These are phyloP conservation scores for Mimosa pudica DNA, from an alignment of 306 rosid species.

Conservation along the genomic window DNA sequence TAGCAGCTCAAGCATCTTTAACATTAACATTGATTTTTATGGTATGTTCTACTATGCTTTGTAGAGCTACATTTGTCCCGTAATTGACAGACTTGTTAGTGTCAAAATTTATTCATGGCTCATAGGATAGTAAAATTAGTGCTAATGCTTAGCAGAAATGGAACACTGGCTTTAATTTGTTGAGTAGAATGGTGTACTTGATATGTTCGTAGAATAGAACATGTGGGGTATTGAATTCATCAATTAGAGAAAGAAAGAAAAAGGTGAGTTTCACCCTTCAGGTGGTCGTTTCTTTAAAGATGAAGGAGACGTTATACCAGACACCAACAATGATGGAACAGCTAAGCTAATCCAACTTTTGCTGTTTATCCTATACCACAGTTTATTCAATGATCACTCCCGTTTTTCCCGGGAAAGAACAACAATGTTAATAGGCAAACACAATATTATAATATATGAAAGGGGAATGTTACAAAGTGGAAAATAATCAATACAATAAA, in stretches of 20 bases:
- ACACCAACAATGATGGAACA: constrained; percentile 32
- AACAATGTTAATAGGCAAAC: not conserved
- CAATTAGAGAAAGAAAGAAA: not conserved
- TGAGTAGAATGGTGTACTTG: not conserved
- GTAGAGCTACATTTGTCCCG: not conserved
- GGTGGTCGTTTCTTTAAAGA: constrained; percentile 20
- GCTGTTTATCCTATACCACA: constrained; percentile 11
- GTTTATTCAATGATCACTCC: not conserved
- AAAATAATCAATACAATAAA: constrained; percentile 8
- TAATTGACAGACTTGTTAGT: not conserved
- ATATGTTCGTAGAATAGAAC: constrained; percentile 5
- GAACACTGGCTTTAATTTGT: constrained; percentile 11
- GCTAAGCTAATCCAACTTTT: constrained; percentile 25
- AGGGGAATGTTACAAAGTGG: constrained; percentile 9
- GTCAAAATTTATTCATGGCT: not conserved
- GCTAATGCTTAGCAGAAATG: not conserved
- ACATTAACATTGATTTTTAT: not conserved
- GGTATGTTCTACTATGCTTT: not conserved
- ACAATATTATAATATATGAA: not conserved
- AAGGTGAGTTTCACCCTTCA: not conserved
- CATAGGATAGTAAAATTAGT: constrained; percentile 1
- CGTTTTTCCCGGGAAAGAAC: not conserved
- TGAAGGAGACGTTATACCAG: not conserved
- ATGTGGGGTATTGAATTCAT: not conserved
- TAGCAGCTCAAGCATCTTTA: not conserved